Evolutionary conservation across 768 basidiomycete species (phyloP).

Genomic region (Hericium alpestre): DNA sequence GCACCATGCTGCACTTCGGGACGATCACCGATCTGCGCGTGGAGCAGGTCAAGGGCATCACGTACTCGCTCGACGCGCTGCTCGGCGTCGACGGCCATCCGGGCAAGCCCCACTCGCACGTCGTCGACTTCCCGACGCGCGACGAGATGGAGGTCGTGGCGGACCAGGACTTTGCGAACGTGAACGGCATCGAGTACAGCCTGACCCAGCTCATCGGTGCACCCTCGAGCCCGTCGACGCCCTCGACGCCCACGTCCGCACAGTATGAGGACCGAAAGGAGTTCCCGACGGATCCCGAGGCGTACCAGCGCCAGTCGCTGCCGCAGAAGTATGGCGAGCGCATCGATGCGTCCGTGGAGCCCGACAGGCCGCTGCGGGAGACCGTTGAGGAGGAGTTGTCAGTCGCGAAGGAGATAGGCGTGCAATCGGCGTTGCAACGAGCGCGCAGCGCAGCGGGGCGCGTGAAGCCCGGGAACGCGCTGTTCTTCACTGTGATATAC

Average conservation of each 20-base stretch:
- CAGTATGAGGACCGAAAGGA: slow-evolving; percentile 10
- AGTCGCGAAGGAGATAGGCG: slow-evolving; percentile 67
- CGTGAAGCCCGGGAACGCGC: slow-evolving; percentile 64
- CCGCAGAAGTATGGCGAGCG: slow-evolving; percentile 53
- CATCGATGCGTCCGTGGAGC: slow-evolving; percentile 66
- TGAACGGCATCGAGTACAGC: slow-evolving; percentile 94
- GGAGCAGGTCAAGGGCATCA: slow-evolving; percentile 96
- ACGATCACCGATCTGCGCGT: slow-evolving; percentile 68
- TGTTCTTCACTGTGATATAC: slow-evolving; percentile 93
- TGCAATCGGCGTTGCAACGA: slow-evolving; percentile 28
- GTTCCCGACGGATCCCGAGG: slow-evolving; percentile 9
- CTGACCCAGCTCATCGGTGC: slow-evolving; percentile 81
- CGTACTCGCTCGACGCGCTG: slow-evolving; percentile 89
- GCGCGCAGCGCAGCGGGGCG: slow-evolving; percentile 32
- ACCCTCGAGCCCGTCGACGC: slow-evolving; percentile 23
- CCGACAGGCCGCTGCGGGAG: slow-evolving; percentile 41
- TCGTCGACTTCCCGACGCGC: slow-evolving; percentile 32
- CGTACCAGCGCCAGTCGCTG: slow-evolving; percentile 11
- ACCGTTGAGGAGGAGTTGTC: slow-evolving; percentile 55
- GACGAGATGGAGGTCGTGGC: slow-evolving; percentile 53
- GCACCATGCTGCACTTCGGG: slow-evolving; percentile 86
- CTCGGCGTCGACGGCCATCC: slow-evolving; percentile 52
- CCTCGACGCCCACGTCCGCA: slow-evolving; percentile 20
- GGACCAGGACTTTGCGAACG: slow-evolving; percentile 86
- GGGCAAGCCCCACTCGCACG: slow-evolving; percentile 25